phyloP scores from a whole-genome alignment of 176 grass and related monocot genomes.

The Coix lacrymajobi region DNA sequence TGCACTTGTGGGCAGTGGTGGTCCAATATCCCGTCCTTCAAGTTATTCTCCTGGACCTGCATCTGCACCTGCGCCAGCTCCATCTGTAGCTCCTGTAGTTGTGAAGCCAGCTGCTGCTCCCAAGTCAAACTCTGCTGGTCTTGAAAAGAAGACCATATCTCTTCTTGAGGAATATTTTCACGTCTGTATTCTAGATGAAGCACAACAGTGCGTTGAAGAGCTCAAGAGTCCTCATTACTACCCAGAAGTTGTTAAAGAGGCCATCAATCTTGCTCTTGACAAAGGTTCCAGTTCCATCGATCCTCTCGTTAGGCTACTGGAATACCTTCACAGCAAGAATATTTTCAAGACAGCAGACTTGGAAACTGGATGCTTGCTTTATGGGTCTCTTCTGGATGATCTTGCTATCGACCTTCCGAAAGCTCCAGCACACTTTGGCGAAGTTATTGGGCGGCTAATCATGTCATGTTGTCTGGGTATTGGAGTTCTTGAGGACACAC shows the following conservation, averaged over 20 bases:
- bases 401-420: conserved; percentile 74
- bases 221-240: conserved; percentile 51
- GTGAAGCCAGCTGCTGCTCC: conserved; percentile 15
- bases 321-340: conserved; percentile 49
- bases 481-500: conserved; percentile 37
- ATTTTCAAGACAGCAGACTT: conserved; percentile 49
- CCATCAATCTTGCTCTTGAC: conserved; percentile 63
- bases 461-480: conserved; percentile 38
- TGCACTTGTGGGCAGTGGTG: conserved; percentile 39
- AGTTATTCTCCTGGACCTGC: not conserved
- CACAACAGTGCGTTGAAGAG: conserved; percentile 79
- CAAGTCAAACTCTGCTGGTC: conserved; percentile 36
- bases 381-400: conserved; percentile 60
- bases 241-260: conserved; percentile 74
- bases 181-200: conserved; percentile 67
- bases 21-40: conserved; percentile 4
- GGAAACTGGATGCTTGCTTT: conserved; percentile 61
- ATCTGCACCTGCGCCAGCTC: conserved; percentile 22
- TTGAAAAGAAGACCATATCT: conserved; percentile 65
- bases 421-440: conserved; percentile 69
- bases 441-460: conserved; percentile 53
- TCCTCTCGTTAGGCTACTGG: conserved; percentile 52
- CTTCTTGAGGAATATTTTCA: conserved; percentile 83
- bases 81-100: conserved; percentile 6
- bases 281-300: conserved; percentile 47